Percentiles rank a stretch among this genome's conserved stretches.
phyloP scores from a whole-genome alignment of 257 asterid species.

The Petunia axillaris region DNA sequence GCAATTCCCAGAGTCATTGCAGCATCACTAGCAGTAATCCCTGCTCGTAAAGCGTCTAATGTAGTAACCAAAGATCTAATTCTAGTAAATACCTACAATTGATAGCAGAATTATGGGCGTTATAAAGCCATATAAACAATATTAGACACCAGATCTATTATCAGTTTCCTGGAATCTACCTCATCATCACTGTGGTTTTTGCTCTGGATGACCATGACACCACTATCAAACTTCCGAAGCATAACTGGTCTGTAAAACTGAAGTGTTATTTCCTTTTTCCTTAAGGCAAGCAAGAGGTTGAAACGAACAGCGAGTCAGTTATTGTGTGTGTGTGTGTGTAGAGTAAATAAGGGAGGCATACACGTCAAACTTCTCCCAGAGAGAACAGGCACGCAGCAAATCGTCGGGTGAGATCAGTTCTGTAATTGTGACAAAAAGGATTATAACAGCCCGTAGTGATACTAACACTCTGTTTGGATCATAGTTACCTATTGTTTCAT shows the following conservation, averaged over 20 bases:
- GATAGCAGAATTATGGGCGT: constrained; percentile 11
- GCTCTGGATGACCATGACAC: constrained; percentile 93
- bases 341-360: constrained; percentile 42
- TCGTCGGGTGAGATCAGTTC: constrained; percentile 98
- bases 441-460: constrained; percentile 7
- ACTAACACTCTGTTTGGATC: too few species aligned
- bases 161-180: constrained; percentile 40
- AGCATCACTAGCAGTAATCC: constrained; percentile 94
- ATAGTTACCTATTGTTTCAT: too few species aligned
- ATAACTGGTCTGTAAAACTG: constrained; percentile 65
- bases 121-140: not conserved
- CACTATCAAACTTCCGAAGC: constrained; percentile 97
- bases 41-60: constrained; percentile 64
- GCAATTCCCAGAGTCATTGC: constrained; percentile 95
- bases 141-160: constrained; percentile 10
- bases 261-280: constrained; percentile 18
- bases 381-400: constrained; percentile 91
- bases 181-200: constrained; percentile 89
- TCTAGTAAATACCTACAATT: constrained; percentile 67
- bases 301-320: not conserved
- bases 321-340: not conserved
- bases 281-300: not conserved
- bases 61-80: constrained; percentile 68
- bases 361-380: constrained; percentile 97
- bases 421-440: constrained; percentile 29